Evolutionary conservation across 176 grass and related monocot species (phyloP), one percentile per base, ranked within the genome.

Genomic region (Poa pratensis): DNA sequence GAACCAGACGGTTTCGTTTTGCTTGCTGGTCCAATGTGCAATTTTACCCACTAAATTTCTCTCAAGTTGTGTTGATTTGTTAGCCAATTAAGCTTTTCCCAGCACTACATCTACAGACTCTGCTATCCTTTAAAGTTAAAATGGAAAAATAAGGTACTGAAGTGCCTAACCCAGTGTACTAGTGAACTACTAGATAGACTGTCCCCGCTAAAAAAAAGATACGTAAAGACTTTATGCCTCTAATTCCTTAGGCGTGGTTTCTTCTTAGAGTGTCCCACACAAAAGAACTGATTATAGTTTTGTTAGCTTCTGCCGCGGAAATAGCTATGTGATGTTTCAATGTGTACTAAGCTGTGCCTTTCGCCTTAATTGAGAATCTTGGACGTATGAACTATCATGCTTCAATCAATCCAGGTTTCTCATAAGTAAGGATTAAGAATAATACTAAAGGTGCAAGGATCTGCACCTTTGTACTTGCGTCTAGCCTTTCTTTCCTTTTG

Each of bases 221-320:
- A 6, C 5, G 51, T 52, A 35, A 37, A 28, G 19, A 30, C 3
- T 40, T 40, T 12, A 51, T 13, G 4, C 14, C 37, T 68, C 71
- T 69, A 37, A 4, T 23, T 40, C 17, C 19, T 26, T 73, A 42
- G 42, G 19, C 26, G 0, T 13, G 49, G 10, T 40, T 71, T 1
- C 30, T 28, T 34, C 60, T 78, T 63, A 61, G 10, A 13, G 7
- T 19, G 0, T 50, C 14, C 28, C 9, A n/a, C 26, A 48, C 63
- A 52, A 50, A 24, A 61, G 27, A 70, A 12, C 59, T 27, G 1
- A 19, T 4, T 39, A 50, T 51, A 20, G 11, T 64, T 62, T 4
- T 37, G 18, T 49, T 75, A 76, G 50, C 18, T 79, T 73, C 12
- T 88, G 8, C 23, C 60, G 2, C 23, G n/a, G 34, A 61, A 73